These are phyloP conservation scores for Mortierella sp. DNA, from an alignment of 371 early-diverging fungal species.

Conservation along the genomic window DNA sequence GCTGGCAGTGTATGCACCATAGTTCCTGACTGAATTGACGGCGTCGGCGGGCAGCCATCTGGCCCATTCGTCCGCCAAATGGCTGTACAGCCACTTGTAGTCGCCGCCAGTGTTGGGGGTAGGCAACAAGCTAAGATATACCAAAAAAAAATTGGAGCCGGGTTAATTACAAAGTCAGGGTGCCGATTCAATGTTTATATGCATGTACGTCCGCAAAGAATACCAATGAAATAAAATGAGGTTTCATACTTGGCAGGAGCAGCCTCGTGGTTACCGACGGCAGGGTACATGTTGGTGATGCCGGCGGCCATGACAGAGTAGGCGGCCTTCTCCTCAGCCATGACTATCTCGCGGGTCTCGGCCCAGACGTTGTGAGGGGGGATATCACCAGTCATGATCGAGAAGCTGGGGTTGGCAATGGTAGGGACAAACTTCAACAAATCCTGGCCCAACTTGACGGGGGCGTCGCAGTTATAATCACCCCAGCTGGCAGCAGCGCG, in stretches of 20 bases:
- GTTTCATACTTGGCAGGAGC: conserved; percentile 27
- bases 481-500: conserved; percentile 53
- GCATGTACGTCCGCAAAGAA: background rate
- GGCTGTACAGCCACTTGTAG: conserved; percentile 64
- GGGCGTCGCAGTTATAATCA: conserved; percentile 66
- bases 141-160: background rate
- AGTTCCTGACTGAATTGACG: conserved; percentile 48
- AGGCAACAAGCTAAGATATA: background rate
- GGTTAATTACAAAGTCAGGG: background rate
- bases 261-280: conserved; percentile 70
- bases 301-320: conserved; percentile 60
- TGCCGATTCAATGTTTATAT: background rate
- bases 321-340: conserved; percentile 59
- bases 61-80: conserved; percentile 62
- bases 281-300: conserved; percentile 64
- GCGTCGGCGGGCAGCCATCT: conserved; percentile 62
- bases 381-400: conserved; percentile 71
- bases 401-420: conserved; percentile 61
- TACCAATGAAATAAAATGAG: conserved; percentile 6
- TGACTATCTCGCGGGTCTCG: conserved; percentile 36
- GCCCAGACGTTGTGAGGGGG: conserved; percentile 76
- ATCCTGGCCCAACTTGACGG: conserved; percentile 62
- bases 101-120: conserved; percentile 7
- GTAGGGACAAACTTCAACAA: conserved; percentile 61
- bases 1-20: conserved; percentile 64